Percentiles rank a stretch among this genome's conserved stretches.
Evolutionary conservation across 2,329 filamentous ascomycete species (phyloP).

Genomic region (Monosporascus sp.): DNA sequence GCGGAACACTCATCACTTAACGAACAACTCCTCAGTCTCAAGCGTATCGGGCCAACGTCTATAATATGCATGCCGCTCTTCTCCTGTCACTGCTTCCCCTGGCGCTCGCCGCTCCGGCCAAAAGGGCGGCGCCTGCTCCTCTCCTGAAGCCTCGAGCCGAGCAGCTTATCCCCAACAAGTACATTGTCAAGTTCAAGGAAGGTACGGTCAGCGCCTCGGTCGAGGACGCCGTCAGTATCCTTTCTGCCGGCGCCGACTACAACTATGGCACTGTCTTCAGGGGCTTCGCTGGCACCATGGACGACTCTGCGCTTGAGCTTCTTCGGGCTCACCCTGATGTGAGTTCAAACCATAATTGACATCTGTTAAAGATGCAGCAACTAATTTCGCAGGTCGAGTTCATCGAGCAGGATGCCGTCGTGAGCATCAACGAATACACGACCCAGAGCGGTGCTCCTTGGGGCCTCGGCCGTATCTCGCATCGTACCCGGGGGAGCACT

Average conservation of each 20-base stretch:
- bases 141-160: slow-evolving; percentile 6
- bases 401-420: slow-evolving; percentile 17
- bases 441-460: slow-evolving; percentile 8
- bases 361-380: neutral
- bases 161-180: slow-evolving; percentile 25
- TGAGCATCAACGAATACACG: slow-evolving; percentile 9
- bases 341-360: slow-evolving; percentile 10
- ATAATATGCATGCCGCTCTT: slow-evolving; percentile 9
- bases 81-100: slow-evolving; percentile 12
- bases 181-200: slow-evolving; percentile 36
- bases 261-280: slow-evolving; percentile 20
- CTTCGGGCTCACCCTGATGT: slow-evolving; percentile 33
- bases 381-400: slow-evolving; percentile 11
- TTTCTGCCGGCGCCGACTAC: slow-evolving; percentile 18
- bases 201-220: slow-evolving; percentile 19
- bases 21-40: neutral
- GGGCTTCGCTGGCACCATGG: slow-evolving; percentile 36
- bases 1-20: neutral
- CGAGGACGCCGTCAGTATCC: slow-evolving; percentile 17
- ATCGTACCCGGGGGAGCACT: slow-evolving; percentile 8
- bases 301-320: slow-evolving; percentile 30
- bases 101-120: slow-evolving; percentile 11
- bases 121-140: slow-evolving; percentile 8
- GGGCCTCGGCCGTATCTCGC: slow-evolving; percentile 12
- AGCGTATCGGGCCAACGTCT: neutral